Evolutionary conservation across 257 asterid species (phyloP).

Genomic region (Pogostemon cablin): DNA sequence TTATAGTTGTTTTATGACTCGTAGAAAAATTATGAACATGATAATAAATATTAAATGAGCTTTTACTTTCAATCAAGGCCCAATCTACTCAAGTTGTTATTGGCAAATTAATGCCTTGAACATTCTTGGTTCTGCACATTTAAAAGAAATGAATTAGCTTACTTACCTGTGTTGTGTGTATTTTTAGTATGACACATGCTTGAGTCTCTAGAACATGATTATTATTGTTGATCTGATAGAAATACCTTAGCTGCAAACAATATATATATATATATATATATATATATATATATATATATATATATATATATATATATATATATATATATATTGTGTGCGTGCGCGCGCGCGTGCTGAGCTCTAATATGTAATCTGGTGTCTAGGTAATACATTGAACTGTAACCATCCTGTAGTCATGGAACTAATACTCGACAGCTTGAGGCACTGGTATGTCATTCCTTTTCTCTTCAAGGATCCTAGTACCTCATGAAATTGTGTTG

Average conservation of each 20-base stretch:
- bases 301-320: background rate
- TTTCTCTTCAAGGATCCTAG: slow-evolving; percentile 28
- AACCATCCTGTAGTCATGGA: slow-evolving; percentile 98
- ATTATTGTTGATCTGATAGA: slow-evolving; percentile 16
- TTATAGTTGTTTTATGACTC: too few species aligned
- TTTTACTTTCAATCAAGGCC: background rate
- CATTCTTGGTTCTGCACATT: background rate
- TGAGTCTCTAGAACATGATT: background rate
- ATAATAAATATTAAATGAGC: background rate
- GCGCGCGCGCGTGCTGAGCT: background rate
- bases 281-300: background rate
- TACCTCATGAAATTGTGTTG: slow-evolving; percentile 24
- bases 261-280: background rate
- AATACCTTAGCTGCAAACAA: background rate
- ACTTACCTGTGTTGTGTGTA: background rate
- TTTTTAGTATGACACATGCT: background rate
- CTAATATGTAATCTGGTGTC: slow-evolving; percentile 36
- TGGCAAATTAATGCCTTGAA: slow-evolving; percentile 7
- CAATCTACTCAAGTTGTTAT: background rate
- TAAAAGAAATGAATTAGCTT: slow-evolving; percentile 6
- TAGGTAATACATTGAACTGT: slow-evolving; percentile 95
- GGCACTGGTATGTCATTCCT: slow-evolving; percentile 75
- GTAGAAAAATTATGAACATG: too few species aligned
- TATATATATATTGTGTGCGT: too few species aligned
- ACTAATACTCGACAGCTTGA: slow-evolving; percentile 89